Evolutionary conservation across 2,329 filamentous ascomycete species (phyloP).

Genomic region (Mycosphaerelloides madeirae): DNA sequence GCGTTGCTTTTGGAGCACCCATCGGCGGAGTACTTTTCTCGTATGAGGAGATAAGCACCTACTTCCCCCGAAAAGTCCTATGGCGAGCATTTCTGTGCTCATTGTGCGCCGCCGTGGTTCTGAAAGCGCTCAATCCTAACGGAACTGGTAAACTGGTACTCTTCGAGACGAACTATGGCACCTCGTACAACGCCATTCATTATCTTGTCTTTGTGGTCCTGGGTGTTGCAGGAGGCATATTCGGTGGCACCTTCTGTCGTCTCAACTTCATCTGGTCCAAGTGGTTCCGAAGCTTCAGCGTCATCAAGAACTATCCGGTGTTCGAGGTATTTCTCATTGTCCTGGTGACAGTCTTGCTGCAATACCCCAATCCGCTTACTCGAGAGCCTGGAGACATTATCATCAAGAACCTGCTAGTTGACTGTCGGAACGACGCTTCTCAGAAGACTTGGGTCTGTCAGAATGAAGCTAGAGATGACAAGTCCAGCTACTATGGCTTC

Average conservation of each 20-base stretch:
- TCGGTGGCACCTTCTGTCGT: conserved; percentile 56
- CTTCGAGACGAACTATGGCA: conserved; percentile 57
- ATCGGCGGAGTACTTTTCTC: conserved; percentile 59
- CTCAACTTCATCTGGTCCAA: conserved; percentile 55
- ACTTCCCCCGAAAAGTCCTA: conserved; percentile 56
- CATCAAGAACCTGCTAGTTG: conserved; percentile 54
- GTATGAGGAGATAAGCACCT: conserved; percentile 58
- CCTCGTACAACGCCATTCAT: conserved; percentile 51
- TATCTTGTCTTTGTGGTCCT: conserved; percentile 55
- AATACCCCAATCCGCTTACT: conserved; percentile 54
- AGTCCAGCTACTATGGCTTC: conserved; percentile 48
- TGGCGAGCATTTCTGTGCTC: conserved; percentile 58
- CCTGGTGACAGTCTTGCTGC: conserved; percentile 49
- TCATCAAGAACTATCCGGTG: conserved; percentile 54
- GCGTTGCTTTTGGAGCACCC: conserved; percentile 59
- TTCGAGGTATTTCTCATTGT: conserved; percentile 54
- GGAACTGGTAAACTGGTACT: conserved; percentile 58
- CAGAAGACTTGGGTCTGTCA: conserved; percentile 47
- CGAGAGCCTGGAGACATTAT: conserved; percentile 53
- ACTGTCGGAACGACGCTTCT: conserved; percentile 42
- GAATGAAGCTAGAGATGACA: conserved; percentile 38
- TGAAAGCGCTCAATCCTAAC: conserved; percentile 56
- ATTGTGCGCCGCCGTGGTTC: conserved; percentile 50
- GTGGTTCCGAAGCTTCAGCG: conserved; percentile 47
- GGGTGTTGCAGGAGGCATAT: conserved; percentile 54